Evolutionary conservation across 2,329 filamentous ascomycete species (phyloP).

Genomic region (Ramularia endophylla): DNA sequence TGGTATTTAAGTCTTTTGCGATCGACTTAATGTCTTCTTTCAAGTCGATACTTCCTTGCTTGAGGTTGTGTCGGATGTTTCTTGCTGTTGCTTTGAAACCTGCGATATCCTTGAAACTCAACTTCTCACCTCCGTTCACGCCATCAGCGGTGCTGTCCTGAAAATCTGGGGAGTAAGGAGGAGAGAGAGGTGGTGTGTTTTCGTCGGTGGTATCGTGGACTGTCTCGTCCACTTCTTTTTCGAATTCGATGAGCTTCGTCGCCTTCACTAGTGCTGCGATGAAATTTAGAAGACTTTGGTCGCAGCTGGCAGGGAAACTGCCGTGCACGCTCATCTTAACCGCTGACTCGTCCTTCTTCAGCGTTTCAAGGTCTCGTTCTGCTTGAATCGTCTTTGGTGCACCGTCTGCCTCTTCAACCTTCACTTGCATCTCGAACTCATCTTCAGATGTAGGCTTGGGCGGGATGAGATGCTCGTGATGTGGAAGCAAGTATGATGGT

Average conservation of each 20-base stretch:
- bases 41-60: constrained; percentile 18
- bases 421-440: constrained; percentile 30
- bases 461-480: constrained; percentile 50
- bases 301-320: constrained; percentile 45
- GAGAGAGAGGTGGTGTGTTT: background rate
- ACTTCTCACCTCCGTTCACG: no score
- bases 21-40: constrained; percentile 24
- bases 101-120: constrained; percentile 10
- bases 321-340: constrained; percentile 45
- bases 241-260: constrained; percentile 51
- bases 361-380: constrained; percentile 35
- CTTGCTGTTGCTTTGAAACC: constrained; percentile 25
- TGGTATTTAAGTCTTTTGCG: constrained; percentile 26
- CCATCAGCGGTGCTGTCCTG: background rate
- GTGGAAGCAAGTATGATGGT: constrained; percentile 47
- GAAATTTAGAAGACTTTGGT: constrained; percentile 50
- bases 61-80: constrained; percentile 23
- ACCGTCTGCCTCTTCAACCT: constrained; percentile 39
- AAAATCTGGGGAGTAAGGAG: background rate
- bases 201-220: constrained; percentile 20
- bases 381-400: constrained; percentile 39
- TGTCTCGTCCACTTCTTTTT: constrained; percentile 39
- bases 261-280: constrained; percentile 52
- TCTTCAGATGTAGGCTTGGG: constrained; percentile 32
- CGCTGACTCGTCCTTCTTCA: constrained; percentile 43